phyloP scores from a whole-genome alignment of 78 protist species.

The Cyanophora paradoxa region DNA sequence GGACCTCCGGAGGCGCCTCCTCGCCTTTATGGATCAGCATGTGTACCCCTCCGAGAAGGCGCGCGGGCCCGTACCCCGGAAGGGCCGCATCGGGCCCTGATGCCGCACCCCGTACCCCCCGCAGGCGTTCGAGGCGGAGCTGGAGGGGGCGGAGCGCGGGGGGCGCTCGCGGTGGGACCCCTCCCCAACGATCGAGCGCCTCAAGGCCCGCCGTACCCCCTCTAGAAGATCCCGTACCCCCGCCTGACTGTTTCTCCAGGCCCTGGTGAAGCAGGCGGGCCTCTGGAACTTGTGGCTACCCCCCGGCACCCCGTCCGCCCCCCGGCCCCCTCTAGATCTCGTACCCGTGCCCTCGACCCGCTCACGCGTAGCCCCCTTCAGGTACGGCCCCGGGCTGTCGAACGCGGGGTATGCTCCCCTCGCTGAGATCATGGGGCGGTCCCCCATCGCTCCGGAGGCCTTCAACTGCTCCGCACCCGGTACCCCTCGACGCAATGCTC shows the following conservation, averaged over 20 bases:
- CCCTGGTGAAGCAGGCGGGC: background rate
- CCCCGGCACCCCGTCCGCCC: background rate
- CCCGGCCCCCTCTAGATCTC: background rate
- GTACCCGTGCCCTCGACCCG: background rate
- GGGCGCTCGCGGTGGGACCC: no score
- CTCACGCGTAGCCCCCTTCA: background rate
- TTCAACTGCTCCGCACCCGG: conserved; percentile 69
- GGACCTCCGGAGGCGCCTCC: no score
- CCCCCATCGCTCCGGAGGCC: conserved; percentile 24
- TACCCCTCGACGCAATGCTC: no score
- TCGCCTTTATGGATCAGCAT: conserved; percentile 36
- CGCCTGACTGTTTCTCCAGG: no score
- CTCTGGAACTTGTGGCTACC: conserved; percentile 1
- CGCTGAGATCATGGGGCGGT: conserved; percentile 49
- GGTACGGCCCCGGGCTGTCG: background rate
- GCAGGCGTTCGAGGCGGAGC: no score
- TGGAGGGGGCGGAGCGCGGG: no score
- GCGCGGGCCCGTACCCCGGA: no score
- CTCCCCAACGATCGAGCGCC: no score
- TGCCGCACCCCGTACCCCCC: no score
- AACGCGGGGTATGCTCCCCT: conserved; percentile 55
- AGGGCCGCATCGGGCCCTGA: no score
- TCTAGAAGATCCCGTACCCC: no score
- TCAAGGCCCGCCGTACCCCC: no score
- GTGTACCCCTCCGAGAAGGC: conserved; percentile 28